Base-by-base conservation (phyloP, 2,329 filamentous ascomycete species). In the Teratosphaeria pseudoeucalypti region DNA sequence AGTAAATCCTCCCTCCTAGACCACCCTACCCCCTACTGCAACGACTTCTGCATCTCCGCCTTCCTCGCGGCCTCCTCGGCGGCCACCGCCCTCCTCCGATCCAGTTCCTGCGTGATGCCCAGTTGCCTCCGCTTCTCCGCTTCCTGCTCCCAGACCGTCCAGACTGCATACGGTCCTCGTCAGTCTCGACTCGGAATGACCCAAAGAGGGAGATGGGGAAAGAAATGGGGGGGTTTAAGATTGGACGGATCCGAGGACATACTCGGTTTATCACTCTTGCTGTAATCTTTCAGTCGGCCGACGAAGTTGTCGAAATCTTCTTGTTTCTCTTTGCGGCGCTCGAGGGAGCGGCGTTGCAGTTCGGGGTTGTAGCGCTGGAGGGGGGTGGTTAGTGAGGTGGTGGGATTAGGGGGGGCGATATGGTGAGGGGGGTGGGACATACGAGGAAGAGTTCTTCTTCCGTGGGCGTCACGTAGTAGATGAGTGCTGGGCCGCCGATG, bases 291-390 rank as follows among this genome's bases (percentile, higher is more conserved):
- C 71, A 99, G 75, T 67, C 86, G 85, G 55, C 71, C 82, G 32
- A 96, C 88, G 70, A 96, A 97, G 59, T 91, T 83, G 71, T 96
- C 89, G 68, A 96, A 96, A 61, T 96, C 91, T 74, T 92, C 82
- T 70, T 94, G 85, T 61, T 83, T 83, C 72, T 88, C 84, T 60
- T 87, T 81, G 19, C 90, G 83, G 60, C 86, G 83, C 74, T 92
- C 91, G n/a, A 95, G 78, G 63, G 89, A 91, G 70, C 88, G 84
- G 74, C 89, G 89, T 72, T 94, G 89, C n/a, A 99, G 82, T 37
- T 97, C 94, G 0, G 92, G 92, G 74, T 92, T 97, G 78, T 97
- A 97, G 75, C 82, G 85, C 78, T 90, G 64, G 34, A 52, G 47
- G 3, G 52, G n/a, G 6, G 10, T 5, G 52, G 52, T 58, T 12